Conservation (phyloP, 352 stramenopile species). For the Globisporangium okanoganense region DNA sequence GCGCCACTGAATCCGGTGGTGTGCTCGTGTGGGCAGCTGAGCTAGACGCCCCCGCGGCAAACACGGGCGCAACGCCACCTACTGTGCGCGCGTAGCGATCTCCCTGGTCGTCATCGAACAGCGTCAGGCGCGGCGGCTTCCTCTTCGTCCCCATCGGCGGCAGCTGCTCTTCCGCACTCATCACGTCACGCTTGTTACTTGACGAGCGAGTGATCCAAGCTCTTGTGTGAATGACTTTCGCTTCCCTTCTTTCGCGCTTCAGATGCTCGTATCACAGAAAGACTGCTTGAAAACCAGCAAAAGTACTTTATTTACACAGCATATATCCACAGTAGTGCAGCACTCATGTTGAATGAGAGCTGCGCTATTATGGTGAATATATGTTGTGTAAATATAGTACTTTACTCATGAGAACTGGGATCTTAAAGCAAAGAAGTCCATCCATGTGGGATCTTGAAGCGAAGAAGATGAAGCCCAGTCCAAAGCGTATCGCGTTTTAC, state of each 20-base stretch:
- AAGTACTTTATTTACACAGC: too few relatives aligned
- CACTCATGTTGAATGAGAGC: too few relatives aligned
- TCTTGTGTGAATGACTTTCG: too few relatives aligned
- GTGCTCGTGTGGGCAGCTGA: not conserved
- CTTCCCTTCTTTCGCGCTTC: too few relatives aligned
- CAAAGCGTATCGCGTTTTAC: slow-evolving; percentile 87
- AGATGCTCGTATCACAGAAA: too few relatives aligned
- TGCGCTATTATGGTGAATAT: too few relatives aligned
- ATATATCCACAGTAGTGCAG: too few relatives aligned
- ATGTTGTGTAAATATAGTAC: too few relatives aligned
- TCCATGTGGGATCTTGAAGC: too few relatives aligned
- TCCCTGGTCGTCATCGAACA: not conserved
- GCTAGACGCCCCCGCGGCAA: not conserved
- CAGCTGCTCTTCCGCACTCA: slow-evolving; percentile 3
- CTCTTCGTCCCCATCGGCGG: not conserved
- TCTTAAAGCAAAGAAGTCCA: too few relatives aligned
- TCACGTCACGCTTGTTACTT: not conserved
- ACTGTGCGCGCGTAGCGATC: slow-evolving; percentile 15
- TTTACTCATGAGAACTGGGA: too few relatives aligned
- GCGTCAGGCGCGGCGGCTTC: slow-evolving; percentile 15
- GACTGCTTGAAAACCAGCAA: too few relatives aligned
- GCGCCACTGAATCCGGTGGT: not conserved
- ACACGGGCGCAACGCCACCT: not conserved
- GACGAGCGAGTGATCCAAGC: not conserved
- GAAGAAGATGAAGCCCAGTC: slow-evolving; percentile 61